Percentiles rank a stretch among this genome's conserved stretches.
Conservation (phyloP, 768 basidiomycete genomes). For the Pleurotus sapidus region DNA sequence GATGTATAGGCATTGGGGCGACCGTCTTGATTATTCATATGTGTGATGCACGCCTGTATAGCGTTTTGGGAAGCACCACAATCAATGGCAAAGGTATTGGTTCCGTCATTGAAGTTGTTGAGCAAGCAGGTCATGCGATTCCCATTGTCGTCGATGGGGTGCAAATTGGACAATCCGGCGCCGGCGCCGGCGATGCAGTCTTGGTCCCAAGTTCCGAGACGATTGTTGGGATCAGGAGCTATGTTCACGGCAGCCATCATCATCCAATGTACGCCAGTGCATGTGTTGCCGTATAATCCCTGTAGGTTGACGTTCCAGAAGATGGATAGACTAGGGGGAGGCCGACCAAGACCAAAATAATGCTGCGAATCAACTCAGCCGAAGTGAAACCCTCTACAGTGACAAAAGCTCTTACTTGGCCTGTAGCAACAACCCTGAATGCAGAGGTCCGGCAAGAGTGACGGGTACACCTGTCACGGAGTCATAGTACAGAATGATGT, state of each 20-base stretch:
- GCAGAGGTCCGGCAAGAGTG: neutral
- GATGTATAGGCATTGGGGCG: too few species aligned
- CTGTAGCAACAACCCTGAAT: neutral
- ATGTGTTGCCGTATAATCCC: neutral
- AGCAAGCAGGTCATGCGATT: neutral
- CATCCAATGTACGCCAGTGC: neutral
- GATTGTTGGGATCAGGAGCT: neutral
- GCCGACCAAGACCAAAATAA: neutral
- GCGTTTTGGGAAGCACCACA: neutral
- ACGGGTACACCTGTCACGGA: neutral
- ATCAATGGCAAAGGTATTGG: neutral
- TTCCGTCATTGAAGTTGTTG: constrained; percentile 3
- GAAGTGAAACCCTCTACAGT: neutral
- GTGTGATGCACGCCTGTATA: neutral
- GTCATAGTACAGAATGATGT: neutral
- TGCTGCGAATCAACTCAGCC: neutral
- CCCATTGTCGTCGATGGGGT: neutral
- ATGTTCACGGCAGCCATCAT: neutral
- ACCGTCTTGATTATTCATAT: neutral
- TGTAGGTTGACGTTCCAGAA: neutral
- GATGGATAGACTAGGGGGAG: neutral
- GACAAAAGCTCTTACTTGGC: neutral
- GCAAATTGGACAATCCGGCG: neutral
- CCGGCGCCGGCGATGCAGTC: neutral
- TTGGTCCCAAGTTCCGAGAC: neutral